Conservation (phyloP, 2,329 filamentous ascomycete genomes). For the Bisporella sp. region DNA sequence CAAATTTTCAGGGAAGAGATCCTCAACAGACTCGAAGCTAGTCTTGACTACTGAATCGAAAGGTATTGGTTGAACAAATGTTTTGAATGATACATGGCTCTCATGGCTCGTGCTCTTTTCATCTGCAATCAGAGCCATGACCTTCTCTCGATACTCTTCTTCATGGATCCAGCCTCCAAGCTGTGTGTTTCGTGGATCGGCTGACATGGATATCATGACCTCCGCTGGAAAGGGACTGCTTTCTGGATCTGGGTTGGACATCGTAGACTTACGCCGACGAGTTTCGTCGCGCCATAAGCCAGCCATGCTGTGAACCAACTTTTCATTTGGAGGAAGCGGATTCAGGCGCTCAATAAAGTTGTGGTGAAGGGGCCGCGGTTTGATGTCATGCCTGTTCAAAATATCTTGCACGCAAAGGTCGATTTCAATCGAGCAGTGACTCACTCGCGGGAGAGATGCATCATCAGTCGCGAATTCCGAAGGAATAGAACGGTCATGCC, state of each 20-base stretch:
- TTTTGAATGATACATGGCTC: slow-evolving; percentile 50
- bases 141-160: slow-evolving; percentile 65
- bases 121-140: slow-evolving; percentile 54
- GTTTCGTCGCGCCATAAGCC: slow-evolving; percentile 89
- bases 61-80: slow-evolving; percentile 50
- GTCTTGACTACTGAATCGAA: slow-evolving; percentile 62
- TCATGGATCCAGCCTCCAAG: slow-evolving; percentile 91
- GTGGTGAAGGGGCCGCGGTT: slow-evolving; percentile 74
- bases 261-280: slow-evolving; percentile 64
- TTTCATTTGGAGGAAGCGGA: slow-evolving; percentile 60
- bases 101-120: slow-evolving; percentile 48
- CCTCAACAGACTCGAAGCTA: slow-evolving; percentile 74
- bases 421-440: slow-evolving; percentile 83
- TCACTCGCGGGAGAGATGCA: slow-evolving; percentile 62
- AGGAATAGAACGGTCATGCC: slow-evolving; percentile 72
- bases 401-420: slow-evolving; percentile 89
- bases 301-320: slow-evolving; percentile 89
- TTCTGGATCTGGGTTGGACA: slow-evolving; percentile 55
- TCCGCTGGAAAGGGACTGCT: slow-evolving; percentile 77
- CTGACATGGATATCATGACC: slow-evolving; percentile 82
- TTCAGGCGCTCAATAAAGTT: slow-evolving; percentile 70
- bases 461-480: slow-evolving; percentile 53
- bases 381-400: slow-evolving; percentile 69
- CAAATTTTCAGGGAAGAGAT: slow-evolving; percentile 70
- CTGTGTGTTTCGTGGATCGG: slow-evolving; percentile 64